Evolutionary conservation across 306 rosid genomes (phyloP), one percentile per base, ranked within the genome.

Genomic region (Ochetophila trinervis): DNA sequence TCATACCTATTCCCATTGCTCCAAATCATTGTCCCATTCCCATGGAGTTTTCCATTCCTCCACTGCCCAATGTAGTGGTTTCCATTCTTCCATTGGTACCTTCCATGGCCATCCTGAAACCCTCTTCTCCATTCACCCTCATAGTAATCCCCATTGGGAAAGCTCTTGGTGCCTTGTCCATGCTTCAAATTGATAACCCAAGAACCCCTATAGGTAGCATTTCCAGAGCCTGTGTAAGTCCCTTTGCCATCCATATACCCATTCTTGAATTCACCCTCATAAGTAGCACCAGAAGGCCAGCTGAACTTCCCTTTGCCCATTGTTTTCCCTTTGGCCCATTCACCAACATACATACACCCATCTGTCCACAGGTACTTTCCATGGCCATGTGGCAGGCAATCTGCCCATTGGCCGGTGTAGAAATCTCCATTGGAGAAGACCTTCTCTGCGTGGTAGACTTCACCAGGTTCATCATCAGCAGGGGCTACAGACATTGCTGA

Each of bases 61-160:
- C 97, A 93, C 4, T 87, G 87, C 6, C 99, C 99, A 37, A 80
- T 70, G 21, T 87, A 93, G 54, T 76, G 84, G 24, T 85, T 82
- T 73, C 91, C 97, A 65, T 78, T 87, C 69, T 77, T 82, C 96
- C 99, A 93, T 37, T 87, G 96, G 57, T 93, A 93, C 73, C 89
- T 73, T 2, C 99, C 99, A 9, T 87, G 85, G 0, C 99, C 99
- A 53, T 86, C 80, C 48, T 86, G 89, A 62, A 82, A 69, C 19
- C 99, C 97, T 17, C 87, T 80, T 20, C 81, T 73, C 99, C 99
- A 93, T 53, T 90, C 97, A 5, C 99, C 99, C 63, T 90, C 97
- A 49, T 93, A 93, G 48, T 53, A 77, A 84, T 93, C 97, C 52
- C 99, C 97, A 84, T 74, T 84, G 60, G 89, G 78, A 44, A 77